These are phyloP conservation scores for Herpetomonas samuelpessoai DNA, from an alignment of 208 protist genomes.

Conservation along the genomic window DNA sequence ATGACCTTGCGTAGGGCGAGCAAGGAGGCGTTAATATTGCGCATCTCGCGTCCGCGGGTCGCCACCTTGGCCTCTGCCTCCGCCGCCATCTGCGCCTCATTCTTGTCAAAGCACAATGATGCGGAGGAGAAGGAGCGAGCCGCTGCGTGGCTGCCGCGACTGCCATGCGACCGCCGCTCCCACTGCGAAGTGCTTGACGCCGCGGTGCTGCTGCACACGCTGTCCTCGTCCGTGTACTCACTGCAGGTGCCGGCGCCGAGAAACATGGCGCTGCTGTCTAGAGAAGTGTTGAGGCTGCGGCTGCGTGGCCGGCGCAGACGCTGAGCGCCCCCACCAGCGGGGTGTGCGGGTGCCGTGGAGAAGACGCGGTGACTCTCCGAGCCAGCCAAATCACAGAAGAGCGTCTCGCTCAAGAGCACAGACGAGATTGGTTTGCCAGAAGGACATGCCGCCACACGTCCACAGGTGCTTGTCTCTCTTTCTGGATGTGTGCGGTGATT, in stretches of 20 bases:
- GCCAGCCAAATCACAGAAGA: constrained; percentile 70
- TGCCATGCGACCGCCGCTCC: too few relatives aligned
- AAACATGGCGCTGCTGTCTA: background rate
- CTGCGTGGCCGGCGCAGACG: background rate
- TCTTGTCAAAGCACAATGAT: background rate
- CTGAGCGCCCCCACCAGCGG: constrained; percentile 1
- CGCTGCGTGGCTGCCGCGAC: too few relatives aligned
- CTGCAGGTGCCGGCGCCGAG: background rate
- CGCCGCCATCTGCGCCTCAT: constrained; percentile 10
- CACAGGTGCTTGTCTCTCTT: constrained; percentile 1
- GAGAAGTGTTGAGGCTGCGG: constrained; percentile 2
- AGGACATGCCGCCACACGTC: background rate
- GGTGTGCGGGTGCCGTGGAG: background rate
- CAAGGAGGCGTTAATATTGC: constrained; percentile 80
- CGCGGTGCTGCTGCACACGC: background rate
- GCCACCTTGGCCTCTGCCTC: constrained; percentile 13
- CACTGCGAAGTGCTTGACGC: background rate
- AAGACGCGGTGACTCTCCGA: constrained; percentile 32
- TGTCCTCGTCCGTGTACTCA: constrained; percentile 1
- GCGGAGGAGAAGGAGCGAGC: constrained; percentile 3
- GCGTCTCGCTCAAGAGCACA: constrained; percentile 23
- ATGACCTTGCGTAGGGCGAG: constrained; percentile 80
- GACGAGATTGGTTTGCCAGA: background rate
- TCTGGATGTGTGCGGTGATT: background rate
- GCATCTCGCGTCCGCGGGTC: constrained; percentile 42